These are phyloP conservation scores for Pseudopyrenochaeta lycopersici DNA, from an alignment of 2,329 filamentous ascomycete species.

Conservation along the genomic window DNA sequence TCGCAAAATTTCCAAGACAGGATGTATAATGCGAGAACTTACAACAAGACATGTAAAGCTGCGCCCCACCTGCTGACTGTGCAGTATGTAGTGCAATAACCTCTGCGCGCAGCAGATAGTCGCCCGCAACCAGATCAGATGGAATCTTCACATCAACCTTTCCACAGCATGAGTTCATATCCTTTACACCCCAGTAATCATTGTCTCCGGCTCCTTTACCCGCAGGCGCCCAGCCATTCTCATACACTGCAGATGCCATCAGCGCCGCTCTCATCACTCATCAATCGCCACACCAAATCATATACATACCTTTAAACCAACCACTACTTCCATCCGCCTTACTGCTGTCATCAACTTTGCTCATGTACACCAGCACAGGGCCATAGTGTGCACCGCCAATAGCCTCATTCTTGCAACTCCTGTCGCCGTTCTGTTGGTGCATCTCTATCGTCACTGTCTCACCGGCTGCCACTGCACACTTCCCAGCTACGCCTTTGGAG, in stretches of 20 bases:
- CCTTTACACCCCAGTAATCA: slow-evolving; percentile 33
- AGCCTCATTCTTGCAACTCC: slow-evolving; percentile 55
- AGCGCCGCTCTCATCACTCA: no score
- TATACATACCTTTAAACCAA: slow-evolving; percentile 42
- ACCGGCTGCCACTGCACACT: slow-evolving; percentile 32
- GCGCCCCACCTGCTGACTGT: slow-evolving; percentile 52
- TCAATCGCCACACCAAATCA: no score
- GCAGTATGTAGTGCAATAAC: slow-evolving; percentile 53
- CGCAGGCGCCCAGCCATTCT: slow-evolving; percentile 44
- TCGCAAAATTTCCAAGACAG: no score
- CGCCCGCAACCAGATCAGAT: slow-evolving; percentile 23
- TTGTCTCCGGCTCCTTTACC: slow-evolving; percentile 36
- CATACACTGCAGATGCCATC: no score
- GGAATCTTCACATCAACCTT: slow-evolving; percentile 30
- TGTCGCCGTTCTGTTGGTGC: slow-evolving; percentile 38
- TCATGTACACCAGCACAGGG: slow-evolving; percentile 63
- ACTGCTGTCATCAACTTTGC: slow-evolving; percentile 60
- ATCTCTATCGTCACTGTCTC: slow-evolving; percentile 37
- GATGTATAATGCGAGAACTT: background rate
- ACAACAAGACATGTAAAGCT: slow-evolving; percentile 55
- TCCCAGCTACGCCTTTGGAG: slow-evolving; percentile 25
- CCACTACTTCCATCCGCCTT: slow-evolving; percentile 30
- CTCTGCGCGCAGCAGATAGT: slow-evolving; percentile 45
- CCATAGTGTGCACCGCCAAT: slow-evolving; percentile 65
- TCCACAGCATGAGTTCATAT: slow-evolving; percentile 40